phyloP scores from a whole-genome alignment of 192 early-diverging fungal species.

The Cetraspora pellucida region DNA sequence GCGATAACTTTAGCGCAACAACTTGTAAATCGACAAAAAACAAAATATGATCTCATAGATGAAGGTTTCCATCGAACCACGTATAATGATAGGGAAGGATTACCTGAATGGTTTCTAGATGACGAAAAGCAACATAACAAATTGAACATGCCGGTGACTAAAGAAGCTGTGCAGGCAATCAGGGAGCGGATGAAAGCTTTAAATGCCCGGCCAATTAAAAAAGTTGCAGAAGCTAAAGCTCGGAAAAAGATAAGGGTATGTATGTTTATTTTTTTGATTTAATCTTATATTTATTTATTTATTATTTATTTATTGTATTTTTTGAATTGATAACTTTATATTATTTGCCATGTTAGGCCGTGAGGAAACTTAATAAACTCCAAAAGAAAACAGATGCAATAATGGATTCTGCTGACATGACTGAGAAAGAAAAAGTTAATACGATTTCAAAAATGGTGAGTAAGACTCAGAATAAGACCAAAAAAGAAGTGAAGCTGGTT shows the following conservation, averaged over 20 bases:
- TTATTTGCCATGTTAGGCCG: constrained; percentile 41
- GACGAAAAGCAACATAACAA: constrained; percentile 92
- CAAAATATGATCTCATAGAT: constrained; percentile 85
- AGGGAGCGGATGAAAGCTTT: constrained; percentile 81
- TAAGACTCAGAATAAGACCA: constrained; percentile 81
- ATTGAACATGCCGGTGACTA: constrained; percentile 89
- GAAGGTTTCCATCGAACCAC: constrained; percentile 89
- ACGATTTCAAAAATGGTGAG: constrained; percentile 78
- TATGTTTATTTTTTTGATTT: constrained; percentile 6
- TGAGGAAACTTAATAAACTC: constrained; percentile 76
- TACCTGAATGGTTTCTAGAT: constrained; percentile 92
- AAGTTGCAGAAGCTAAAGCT: constrained; percentile 97
- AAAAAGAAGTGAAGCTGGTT: constrained; percentile 82
- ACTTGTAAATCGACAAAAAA: constrained; percentile 75
- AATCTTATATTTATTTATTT: too few relatives aligned
- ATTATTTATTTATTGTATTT: too few relatives aligned
- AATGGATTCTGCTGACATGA: constrained; percentile 85
- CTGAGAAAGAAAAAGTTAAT: constrained; percentile 84
- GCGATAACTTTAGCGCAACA: constrained; percentile 88
- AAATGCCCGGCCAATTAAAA: constrained; percentile 98
- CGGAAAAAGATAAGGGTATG: constrained; percentile 84
- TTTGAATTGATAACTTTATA: not conserved
- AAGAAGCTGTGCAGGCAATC: constrained; percentile 91
- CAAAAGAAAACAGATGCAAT: constrained; percentile 88
- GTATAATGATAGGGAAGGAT: constrained; percentile 80